phyloP scores from a whole-genome alignment of 2,329 filamentous ascomycete genomes.

The Paecilomyces niveus region DNA sequence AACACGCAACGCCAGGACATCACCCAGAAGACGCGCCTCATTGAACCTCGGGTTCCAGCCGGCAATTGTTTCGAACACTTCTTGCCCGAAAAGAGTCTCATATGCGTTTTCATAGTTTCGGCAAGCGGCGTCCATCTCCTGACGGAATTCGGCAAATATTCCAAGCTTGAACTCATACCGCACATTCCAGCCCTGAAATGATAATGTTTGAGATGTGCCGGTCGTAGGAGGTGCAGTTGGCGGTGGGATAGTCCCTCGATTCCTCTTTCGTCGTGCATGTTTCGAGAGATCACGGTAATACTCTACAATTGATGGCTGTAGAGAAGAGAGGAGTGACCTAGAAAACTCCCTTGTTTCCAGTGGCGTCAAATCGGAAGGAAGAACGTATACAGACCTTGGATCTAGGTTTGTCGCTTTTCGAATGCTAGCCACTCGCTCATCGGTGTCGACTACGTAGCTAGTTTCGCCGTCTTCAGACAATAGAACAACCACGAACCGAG shows the following conservation, averaged over 20 bases:
- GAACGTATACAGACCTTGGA: conserved; percentile 75
- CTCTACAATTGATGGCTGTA: conserved; percentile 72
- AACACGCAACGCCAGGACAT: conserved; percentile 71
- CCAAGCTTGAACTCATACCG: conserved; percentile 93
- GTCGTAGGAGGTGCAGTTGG: conserved; percentile 76
- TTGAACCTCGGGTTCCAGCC: conserved; percentile 89
- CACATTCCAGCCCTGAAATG: conserved; percentile 81
- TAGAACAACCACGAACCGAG: conserved; percentile 68
- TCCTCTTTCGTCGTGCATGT: conserved; percentile 80
- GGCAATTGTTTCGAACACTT: conserved; percentile 80
- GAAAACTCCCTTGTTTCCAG: conserved; percentile 68
- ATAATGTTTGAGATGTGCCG: conserved; percentile 79
- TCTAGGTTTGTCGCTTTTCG: conserved; percentile 73
- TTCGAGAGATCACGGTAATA: conserved; percentile 95
- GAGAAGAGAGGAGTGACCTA: conserved; percentile 61
- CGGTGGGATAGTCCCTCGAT: conserved; percentile 67
- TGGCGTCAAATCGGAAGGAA: conserved; percentile 65
- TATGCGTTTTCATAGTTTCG: conserved; percentile 84
- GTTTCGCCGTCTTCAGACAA: conserved; percentile 65
- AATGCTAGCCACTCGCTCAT: conserved; percentile 73
- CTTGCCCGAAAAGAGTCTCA: conserved; percentile 70
- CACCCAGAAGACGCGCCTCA: conserved; percentile 81
- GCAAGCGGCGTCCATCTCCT: conserved; percentile 82
- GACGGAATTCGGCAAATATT: conserved; percentile 83
- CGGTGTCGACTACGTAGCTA: conserved; percentile 53